Evolutionary conservation across 2,329 filamentous ascomycete genomes (phyloP).

Genomic region (Colletotrichum destructivum): DNA sequence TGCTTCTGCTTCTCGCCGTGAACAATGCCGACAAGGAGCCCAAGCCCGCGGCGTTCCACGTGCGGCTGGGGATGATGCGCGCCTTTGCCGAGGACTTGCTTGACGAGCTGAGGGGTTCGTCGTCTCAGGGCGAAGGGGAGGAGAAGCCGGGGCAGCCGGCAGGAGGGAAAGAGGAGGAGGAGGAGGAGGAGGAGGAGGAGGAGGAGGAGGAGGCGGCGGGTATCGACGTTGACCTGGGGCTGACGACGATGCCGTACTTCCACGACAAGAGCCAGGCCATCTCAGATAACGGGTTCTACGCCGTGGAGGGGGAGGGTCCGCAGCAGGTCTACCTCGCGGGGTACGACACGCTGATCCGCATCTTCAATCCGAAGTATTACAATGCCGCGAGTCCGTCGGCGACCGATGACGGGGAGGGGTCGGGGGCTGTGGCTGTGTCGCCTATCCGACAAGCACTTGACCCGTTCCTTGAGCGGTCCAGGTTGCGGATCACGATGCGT

Average conservation of each 20-base stretch:
- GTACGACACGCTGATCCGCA: constrained; percentile 82
- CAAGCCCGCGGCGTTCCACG: constrained; percentile 77
- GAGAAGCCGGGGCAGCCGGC: background rate
- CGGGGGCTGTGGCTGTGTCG: constrained; percentile 45
- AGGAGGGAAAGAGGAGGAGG: background rate
- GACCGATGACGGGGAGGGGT: background rate
- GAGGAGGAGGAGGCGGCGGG: constrained; percentile 10
- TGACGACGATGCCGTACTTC: constrained; percentile 82
- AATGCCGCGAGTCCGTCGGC: constrained; percentile 24
- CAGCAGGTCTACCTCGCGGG: constrained; percentile 80
- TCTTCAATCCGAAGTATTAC: constrained; percentile 83
- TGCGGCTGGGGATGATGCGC: constrained; percentile 80
- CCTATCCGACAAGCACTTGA: constrained; percentile 68
- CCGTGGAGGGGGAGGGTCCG: constrained; percentile 42
- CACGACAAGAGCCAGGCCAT: constrained; percentile 78
- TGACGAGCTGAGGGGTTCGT: constrained; percentile 31
- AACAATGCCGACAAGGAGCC: constrained; percentile 78
- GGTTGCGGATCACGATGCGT: constrained; percentile 75
- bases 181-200: constrained; percentile 4
- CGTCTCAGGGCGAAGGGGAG: background rate
- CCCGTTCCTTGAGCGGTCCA: constrained; percentile 75
- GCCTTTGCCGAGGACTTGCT: constrained; percentile 73
- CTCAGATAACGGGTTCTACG: constrained; percentile 60
- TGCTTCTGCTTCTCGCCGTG: constrained; percentile 73
- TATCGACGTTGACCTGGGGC: constrained; percentile 72